phyloP scores from a whole-genome alignment of 148 eudicot species.

The Arbutus unedo region DNA sequence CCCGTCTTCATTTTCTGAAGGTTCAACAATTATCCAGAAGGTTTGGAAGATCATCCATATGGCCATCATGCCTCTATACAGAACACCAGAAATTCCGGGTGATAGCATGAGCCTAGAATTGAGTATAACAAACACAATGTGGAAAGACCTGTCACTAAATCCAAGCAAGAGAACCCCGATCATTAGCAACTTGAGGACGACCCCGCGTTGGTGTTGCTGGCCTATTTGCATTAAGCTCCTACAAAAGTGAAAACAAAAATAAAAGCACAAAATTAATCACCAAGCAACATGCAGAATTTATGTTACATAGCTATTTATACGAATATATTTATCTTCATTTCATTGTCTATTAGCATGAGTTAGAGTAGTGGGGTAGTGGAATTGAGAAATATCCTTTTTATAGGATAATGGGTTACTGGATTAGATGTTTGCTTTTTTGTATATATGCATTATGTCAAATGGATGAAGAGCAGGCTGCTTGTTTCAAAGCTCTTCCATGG shows the following conservation, averaged over 20 bases:
- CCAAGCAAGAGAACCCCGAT: constrained; percentile 93
- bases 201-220: constrained; percentile 98
- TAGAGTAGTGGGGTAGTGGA: neutral
- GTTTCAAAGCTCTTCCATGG: neutral
- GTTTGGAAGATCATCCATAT: constrained; percentile 35
- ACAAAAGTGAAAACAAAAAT: neutral
- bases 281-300: neutral
- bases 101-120: constrained; percentile 36
- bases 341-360: neutral
- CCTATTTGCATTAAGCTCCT: constrained; percentile 96
- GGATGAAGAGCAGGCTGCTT: neutral
- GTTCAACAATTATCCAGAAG: constrained; percentile 18
- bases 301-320: no score
- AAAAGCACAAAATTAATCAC: neutral
- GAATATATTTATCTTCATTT: no score
- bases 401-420: neutral
- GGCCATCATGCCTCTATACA: constrained; percentile 51
- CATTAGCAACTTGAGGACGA: constrained; percentile 86
- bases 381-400: neutral
- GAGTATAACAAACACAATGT: constrained; percentile 19
- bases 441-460: neutral
- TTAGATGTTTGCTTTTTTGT: neutral
- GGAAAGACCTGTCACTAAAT: constrained; percentile 32
- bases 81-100: constrained; percentile 38
- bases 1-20: constrained; percentile 20